Evolutionary conservation across 441 rosid species (phyloP), one percentile per base, ranked within the genome.

Genomic region (Eugenia klotzschiana): DNA sequence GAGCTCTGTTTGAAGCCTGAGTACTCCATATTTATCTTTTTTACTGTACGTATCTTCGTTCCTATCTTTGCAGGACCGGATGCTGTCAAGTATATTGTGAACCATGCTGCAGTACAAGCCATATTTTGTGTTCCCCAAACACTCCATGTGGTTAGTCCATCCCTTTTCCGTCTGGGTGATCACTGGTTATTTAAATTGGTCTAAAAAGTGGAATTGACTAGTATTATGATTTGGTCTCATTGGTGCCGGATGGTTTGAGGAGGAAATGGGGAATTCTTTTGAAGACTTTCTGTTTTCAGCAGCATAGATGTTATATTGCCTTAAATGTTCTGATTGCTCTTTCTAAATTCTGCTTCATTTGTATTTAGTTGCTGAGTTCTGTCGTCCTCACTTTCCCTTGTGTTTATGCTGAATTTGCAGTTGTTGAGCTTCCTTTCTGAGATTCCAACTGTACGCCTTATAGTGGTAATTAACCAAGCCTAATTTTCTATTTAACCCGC

Each of bases 111-210:
- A 83, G 89, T 94, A 49, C 94, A 91, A 86, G 97, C 98, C 81
- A 90, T 97, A 88, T 97, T 97, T 87, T 97, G 99, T 89, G 95
- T 97, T 81, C 93, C 97, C 18, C 90, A 93, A 87, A 96, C 99
- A 8, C 89, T 97, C 88, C 90, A 86, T 83, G 87, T 90, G 60
- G 99, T 97, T 85, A 91, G 98, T 86, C 50, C 81, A 81, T 51
- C 49, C 69, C 20, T 81, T 33, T 79, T 87, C 83, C 57, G 43
- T 73, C 53, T 80, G 20, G 51, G 26, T 8, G 53, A 72, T 72
- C 20, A 8, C 46, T 29, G 26, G 55, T 79, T 69, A 33, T 69
- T 8, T 69, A 25, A 37, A 69, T 18, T 69, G 77, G 14, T 69
- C 46, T 29, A 8, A 69, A 69, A 69, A 69, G 23, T 69, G 77